Evolutionary conservation across 1,284 basidiomycete genomes (phyloP).

Genomic region (Wallemia mellicola): DNA sequence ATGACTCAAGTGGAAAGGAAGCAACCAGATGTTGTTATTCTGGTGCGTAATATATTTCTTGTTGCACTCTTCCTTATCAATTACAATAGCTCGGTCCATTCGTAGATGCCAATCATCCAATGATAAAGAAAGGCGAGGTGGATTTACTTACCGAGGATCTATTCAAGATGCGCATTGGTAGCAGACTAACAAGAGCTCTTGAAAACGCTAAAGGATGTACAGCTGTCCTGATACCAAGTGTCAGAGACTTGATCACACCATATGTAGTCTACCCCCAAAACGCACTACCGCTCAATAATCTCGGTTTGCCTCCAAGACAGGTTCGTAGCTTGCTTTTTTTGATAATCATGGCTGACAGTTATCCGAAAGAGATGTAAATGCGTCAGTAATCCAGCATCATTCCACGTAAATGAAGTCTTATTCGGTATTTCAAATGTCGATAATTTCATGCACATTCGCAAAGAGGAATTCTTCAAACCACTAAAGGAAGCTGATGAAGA

Average conservation of each 20-base stretch:
- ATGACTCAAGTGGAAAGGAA: conserved; percentile 26
- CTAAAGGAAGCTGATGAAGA: conserved; percentile 32
- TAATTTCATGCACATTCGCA: conserved; percentile 56
- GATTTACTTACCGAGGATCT: conserved; percentile 32
- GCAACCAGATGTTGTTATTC: conserved; percentile 43
- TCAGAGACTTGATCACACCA: conserved; percentile 44
- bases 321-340: conserved; percentile 9
- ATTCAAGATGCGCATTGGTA: conserved; percentile 35
- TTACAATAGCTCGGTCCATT: conserved; percentile 53
- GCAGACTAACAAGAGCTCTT: conserved; percentile 29
- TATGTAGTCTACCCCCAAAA: conserved; percentile 72
- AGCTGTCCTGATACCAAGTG: conserved; percentile 47
- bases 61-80: conserved; percentile 1
- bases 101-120: conserved; percentile 41
- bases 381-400: conserved; percentile 60
- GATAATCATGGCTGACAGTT: conserved; percentile 1
- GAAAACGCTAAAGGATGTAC: conserved; percentile 32
- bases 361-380: conserved; percentile 35
- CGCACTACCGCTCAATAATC: conserved; percentile 23
- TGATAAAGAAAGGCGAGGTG: conserved; percentile 37
- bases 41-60: conserved; percentile 25
- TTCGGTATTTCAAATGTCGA: conserved; percentile 59
- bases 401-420: conserved; percentile 52
- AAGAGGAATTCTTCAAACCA: conserved; percentile 47
- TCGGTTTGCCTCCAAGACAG: conserved; percentile 16